Base-by-base conservation (phyloP, 1,139 yeast species). In the Petasospora rhodanensis region DNA sequence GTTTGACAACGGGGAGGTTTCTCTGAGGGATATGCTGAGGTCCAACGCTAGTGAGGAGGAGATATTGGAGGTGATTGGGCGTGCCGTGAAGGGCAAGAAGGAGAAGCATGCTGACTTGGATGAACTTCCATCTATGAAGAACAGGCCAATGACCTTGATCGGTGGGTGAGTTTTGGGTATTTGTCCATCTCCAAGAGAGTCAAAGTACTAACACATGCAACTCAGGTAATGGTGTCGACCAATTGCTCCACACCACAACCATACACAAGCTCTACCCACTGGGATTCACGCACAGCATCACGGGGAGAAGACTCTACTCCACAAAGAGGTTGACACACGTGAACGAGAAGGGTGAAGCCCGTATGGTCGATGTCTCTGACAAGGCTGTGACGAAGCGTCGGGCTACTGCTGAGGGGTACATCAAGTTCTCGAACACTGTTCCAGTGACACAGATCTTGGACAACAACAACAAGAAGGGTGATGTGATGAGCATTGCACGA, bases 141-240 rank as follows among this genome's bases (percentile, higher is more conserved):
- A 70, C 45, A 49, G 76, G 34, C 75, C 76, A 11, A 70, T 70
- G 76, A 68, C 70, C 27, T 47, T 70, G 43, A 70, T 70, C 37
- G 76, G 76, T 42, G 76, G 75, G 55, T 66, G 53, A 50, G 51
- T 46, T 31, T 34, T n/a, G 22, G 6, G 28, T 14, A 21, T 11
- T 6, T 13, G 3, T 19, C 8, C 18, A 20, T 14, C 9, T 26
- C 10, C n/a, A 6, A 24, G 20, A 18, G 20, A 7, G 10, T 18
- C 9, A 10, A 18, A 18, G 14, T 24, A 27, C 34, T 34, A 26
- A 34, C 28, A 22, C 21, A n/a, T n/a, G n/a, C n/a, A n/a, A n/a
- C n/a, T n/a, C n/a, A n/a, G n/a, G n/a, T n/a, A n/a, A n/a, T n/a
- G n/a, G n/a, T n/a, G n/a, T n/a, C n/a, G n/a, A n/a, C n/a, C n/a